phyloP scores from a whole-genome alignment of 2,329 filamentous ascomycete genomes.

The Paracorniculantispora psalliotae region DNA sequence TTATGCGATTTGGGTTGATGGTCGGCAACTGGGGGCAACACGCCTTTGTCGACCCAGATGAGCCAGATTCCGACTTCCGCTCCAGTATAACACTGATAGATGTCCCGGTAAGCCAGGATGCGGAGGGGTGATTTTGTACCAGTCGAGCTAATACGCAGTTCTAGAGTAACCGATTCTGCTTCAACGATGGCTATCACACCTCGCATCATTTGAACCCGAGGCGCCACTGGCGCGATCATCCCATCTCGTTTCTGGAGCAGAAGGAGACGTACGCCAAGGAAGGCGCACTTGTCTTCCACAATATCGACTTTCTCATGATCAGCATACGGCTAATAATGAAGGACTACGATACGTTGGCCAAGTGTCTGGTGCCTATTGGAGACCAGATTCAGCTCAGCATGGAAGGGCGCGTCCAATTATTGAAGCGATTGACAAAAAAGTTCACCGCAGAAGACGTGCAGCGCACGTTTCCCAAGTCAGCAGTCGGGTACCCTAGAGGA shows the following conservation, averaged over 20 bases:
- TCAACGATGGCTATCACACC: conserved; percentile 79
- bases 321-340: conserved; percentile 64
- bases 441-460: conserved; percentile 63
- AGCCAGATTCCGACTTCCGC: conserved; percentile 72
- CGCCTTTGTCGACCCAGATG: conserved; percentile 69
- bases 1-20: conserved; percentile 70
- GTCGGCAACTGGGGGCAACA: conserved; percentile 82
- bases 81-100: conserved; percentile 78
- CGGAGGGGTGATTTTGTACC: too few species aligned
- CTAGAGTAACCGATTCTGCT: conserved; percentile 76
- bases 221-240: conserved; percentile 78
- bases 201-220: conserved; percentile 74
- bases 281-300: conserved; percentile 69
- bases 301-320: conserved; percentile 77
- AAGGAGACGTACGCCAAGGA: conserved; percentile 63
- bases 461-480: conserved; percentile 43
- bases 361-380: conserved; percentile 68
- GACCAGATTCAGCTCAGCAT: conserved; percentile 62
- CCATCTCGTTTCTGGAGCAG: conserved; percentile 64
- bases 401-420: conserved; percentile 57
- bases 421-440: conserved; percentile 58
- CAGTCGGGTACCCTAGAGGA: background rate
- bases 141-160: background rate
- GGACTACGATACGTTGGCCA: conserved; percentile 65
- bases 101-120: conserved; percentile 61